A percentile compares a stretch with the other conserved stretches of the same genome.
Conservation (phyloP, 371 early-diverging fungal species). For the Mortierella sp. region DNA sequence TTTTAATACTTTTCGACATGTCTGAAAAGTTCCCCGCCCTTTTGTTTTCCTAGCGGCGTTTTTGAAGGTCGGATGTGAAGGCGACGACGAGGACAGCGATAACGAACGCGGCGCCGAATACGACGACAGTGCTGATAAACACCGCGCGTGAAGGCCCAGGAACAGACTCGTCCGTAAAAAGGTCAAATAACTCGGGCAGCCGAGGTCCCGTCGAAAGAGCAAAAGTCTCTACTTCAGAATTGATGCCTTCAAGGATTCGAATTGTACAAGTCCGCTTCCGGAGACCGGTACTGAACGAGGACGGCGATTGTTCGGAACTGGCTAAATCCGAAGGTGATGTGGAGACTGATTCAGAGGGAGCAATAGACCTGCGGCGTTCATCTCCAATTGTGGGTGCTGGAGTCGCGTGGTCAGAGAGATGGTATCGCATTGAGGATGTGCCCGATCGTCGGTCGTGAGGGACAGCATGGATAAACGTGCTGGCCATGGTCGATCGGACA, state of each 20-base stretch:
- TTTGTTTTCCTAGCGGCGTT: neutral
- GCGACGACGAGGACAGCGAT: constrained; percentile 17
- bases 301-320: constrained; percentile 2
- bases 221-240: constrained; percentile 40
- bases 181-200: constrained; percentile 31
- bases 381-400: constrained; percentile 13
- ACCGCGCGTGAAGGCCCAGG: constrained; percentile 28
- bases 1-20: too few relatives aligned
- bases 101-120: constrained; percentile 23
- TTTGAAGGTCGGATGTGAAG: neutral
- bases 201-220: constrained; percentile 46
- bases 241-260: constrained; percentile 22
- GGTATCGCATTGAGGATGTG: constrained; percentile 16
- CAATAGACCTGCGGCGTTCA: neutral
- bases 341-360: neutral
- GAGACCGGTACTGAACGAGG: constrained; percentile 36
- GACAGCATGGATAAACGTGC: constrained; percentile 21
- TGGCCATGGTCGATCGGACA: constrained; percentile 25
- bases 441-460: constrained; percentile 17
- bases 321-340: neutral
- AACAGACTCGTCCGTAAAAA: constrained; percentile 36
- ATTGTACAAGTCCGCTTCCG: constrained; percentile 31
- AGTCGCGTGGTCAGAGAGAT: neutral
- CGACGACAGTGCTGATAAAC: constrained; percentile 17
- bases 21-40: too few relatives aligned